phyloP scores from a whole-genome alignment of 108 stramenopile species.

The Cylindrotheca fusiformis region DNA sequence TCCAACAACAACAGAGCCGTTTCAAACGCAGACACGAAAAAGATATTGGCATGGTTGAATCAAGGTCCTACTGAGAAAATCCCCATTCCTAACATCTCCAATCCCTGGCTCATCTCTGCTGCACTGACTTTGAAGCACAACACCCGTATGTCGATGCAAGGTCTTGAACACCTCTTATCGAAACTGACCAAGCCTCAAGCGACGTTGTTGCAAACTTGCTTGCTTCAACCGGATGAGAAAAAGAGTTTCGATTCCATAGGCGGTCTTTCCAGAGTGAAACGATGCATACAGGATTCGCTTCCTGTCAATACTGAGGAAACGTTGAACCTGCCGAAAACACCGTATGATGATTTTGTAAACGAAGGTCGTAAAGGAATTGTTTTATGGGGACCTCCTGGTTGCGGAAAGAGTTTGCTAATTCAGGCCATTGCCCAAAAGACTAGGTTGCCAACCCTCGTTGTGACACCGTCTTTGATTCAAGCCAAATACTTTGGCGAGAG shows the following conservation, averaged over 20 bases:
- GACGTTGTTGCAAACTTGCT: conserved; percentile 9
- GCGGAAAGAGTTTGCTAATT: conserved; percentile 87
- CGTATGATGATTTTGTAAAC: conserved; percentile 13
- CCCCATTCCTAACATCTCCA: neutral
- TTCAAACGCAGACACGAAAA: neutral
- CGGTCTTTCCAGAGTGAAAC: conserved; percentile 11
- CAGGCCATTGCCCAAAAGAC: conserved; percentile 78
- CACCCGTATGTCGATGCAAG: neutral
- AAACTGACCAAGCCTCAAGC: conserved; percentile 24
- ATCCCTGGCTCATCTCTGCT: conserved; percentile 10
- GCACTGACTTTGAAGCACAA: conserved; percentile 14
- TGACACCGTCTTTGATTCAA: conserved; percentile 88
- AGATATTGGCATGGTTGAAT: conserved; percentile 21
- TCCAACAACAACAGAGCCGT: conserved; percentile 8
- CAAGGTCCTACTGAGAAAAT: neutral
- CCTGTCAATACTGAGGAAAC: neutral
- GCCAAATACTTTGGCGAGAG: conserved; percentile 94
- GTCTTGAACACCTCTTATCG: conserved; percentile 12
- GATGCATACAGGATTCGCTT: neutral
- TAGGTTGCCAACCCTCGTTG: conserved; percentile 82
- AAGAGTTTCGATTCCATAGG: conserved; percentile 14
- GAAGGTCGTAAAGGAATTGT: conserved; percentile 50
- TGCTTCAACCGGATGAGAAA: conserved; percentile 12
- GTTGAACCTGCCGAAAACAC: neutral
- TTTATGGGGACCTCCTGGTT: conserved; percentile 93